Conservation (phyloP, 2,329 filamentous ascomycete genomes). For the Cercospora zeina region DNA sequence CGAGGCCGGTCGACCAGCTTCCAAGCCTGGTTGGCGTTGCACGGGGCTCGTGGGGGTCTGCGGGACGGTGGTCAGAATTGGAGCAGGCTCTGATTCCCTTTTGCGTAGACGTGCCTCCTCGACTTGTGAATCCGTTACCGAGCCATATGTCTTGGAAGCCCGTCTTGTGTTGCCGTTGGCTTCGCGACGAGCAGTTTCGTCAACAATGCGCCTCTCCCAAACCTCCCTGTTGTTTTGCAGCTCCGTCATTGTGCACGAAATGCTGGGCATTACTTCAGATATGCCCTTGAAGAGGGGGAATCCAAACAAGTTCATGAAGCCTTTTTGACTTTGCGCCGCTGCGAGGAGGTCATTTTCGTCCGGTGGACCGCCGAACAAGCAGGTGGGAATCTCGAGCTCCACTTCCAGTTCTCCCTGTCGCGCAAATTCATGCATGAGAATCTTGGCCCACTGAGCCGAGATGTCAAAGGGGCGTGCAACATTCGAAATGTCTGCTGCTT, state of each 20-base stretch:
- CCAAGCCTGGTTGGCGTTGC: slow-evolving; percentile 26
- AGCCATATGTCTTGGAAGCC: slow-evolving; percentile 35
- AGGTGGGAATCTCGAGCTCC: slow-evolving; percentile 82
- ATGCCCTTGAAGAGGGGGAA: slow-evolving; percentile 88
- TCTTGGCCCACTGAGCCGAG: slow-evolving; percentile 85
- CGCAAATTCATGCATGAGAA: slow-evolving; percentile 93
- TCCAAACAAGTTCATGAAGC: slow-evolving; percentile 96
- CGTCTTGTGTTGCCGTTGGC: slow-evolving; percentile 27
- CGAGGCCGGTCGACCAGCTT: slow-evolving; percentile 18
- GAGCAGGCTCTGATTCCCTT: slow-evolving; percentile 36
- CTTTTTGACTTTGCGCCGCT: slow-evolving; percentile 82
- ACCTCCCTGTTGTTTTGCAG: slow-evolving; percentile 72
- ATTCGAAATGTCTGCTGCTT: slow-evolving; percentile 98
- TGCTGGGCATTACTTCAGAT: slow-evolving; percentile 78
- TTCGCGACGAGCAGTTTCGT: slow-evolving; percentile 58
- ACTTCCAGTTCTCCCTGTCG: slow-evolving; percentile 89
- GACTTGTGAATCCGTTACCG: slow-evolving; percentile 36
- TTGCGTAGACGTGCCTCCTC: slow-evolving; percentile 37
- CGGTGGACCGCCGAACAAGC: slow-evolving; percentile 74
- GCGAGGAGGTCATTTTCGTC: slow-evolving; percentile 82
- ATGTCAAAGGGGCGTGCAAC: slow-evolving; percentile 83
- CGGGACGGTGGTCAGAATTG: slow-evolving; percentile 27
- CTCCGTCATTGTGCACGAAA: slow-evolving; percentile 81
- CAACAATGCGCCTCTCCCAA: slow-evolving; percentile 68
- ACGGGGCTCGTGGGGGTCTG: slow-evolving; percentile 31